Conservation (phyloP, 148 eudicot species). For the Nepenthes gracilis region DNA sequence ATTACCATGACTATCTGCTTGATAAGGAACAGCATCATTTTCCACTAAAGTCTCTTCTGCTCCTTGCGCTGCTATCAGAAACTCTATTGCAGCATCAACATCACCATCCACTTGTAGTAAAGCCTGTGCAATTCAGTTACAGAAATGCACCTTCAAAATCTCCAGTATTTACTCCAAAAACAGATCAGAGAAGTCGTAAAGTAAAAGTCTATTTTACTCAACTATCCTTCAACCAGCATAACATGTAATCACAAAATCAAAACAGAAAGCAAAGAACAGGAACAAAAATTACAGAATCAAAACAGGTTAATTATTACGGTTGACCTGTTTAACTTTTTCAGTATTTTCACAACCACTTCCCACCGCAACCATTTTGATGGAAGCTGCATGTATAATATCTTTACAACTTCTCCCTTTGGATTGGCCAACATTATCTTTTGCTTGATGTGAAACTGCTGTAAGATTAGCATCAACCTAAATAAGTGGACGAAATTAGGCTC, state of each 20-base stretch:
- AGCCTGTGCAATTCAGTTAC: conserved; percentile 25
- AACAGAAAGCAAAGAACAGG: background rate
- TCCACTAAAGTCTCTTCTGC: conserved; percentile 10
- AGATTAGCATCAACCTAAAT: conserved; percentile 84
- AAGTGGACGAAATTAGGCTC: conserved; percentile 37
- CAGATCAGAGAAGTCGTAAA: no score
- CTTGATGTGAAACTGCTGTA: conserved; percentile 55
- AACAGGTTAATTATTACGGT: background rate
- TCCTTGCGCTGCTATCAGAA: conserved; percentile 53
- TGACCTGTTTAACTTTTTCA: conserved; percentile 56
- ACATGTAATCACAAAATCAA: background rate
- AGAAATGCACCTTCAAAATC: no score
- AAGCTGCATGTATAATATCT: conserved; percentile 15
- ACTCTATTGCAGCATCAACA: conserved; percentile 67
- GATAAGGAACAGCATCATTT: conserved; percentile 16
- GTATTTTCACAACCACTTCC: conserved; percentile 63
- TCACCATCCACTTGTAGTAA: conserved; percentile 61
- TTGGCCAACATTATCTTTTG: conserved; percentile 33
- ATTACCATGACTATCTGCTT: conserved; percentile 36
- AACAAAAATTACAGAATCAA: background rate
- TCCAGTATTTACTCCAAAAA: no score
- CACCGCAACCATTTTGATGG: conserved; percentile 54
- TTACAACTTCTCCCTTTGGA: conserved; percentile 17
- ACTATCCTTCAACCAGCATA: no score
- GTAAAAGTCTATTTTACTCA: no score